Base-by-base conservation (phyloP, 1,284 basidiomycete genomes). In the Fomitopsis betulina region DNA sequence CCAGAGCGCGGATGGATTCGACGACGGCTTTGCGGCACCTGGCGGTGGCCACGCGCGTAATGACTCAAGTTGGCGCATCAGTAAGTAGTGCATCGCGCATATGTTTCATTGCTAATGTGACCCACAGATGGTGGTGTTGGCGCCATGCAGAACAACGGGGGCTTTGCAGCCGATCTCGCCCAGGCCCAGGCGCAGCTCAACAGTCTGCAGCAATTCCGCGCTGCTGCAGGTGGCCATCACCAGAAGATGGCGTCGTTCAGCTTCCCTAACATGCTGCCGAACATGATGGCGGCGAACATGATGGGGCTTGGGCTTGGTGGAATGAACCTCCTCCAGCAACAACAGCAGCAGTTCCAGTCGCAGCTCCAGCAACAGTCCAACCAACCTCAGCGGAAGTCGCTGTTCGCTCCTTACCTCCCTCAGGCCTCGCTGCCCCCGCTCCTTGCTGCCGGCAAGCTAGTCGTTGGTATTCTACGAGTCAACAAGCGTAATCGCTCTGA, bases 401-500 rank as follows among this genome's bases (percentile, higher is more conserved):
- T 99, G 53, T 99, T 99, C 70, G 97, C 97, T 63, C 97, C 96
- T 58, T 99, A 99, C 72, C 86, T 99, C 58, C 97, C 97, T 55
- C 96, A 98, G 73, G 96, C 96, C 9, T 97, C 95, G 43, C 84
- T 99, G 49, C 96, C 97, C 32, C 96, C 96, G 52, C 86, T 99
- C 60, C 85, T 99, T 55, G 92, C 93, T n/a, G 96, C 97, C 17
- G 97, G 96, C 53, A 99, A 99, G 77, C 83, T 99, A 51, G 97
- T 99, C 59, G 96, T 99, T 58, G 97, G 97, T 63, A 94, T 98
- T 55, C 78, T 99, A 55, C 89, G 97, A 54, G 96, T 99, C 68
- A 99, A 99, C 80, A 99, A 99, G 79, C 91, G 97, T 68, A 98
- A 98, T 73, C 86, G 97, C 57, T 98, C 96, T 25, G 97, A 99